A percentile compares a stretch with the other conserved stretches of the same genome.
Evolutionary conservation across 73 alveolate species (phyloP).

Genomic region (Stentor roeselii): DNA sequence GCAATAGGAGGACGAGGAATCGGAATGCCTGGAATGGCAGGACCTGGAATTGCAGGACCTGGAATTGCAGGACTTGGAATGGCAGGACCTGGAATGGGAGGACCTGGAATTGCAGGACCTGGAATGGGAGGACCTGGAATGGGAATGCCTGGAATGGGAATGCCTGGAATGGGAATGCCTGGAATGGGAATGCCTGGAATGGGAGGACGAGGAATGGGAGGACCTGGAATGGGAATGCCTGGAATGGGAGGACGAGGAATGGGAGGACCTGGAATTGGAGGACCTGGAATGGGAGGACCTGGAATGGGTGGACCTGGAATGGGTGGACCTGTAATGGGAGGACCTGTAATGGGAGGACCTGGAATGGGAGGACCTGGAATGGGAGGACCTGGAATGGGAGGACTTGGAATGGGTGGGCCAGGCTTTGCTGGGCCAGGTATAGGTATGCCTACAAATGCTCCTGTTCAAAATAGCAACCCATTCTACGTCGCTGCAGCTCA

Average conservation of each 20-base stretch:
- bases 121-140: neutral
- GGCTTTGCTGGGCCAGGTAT: neutral
- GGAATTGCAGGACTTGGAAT: neutral
- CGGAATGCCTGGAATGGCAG: neutral
- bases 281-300: neutral
- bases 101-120: neutral
- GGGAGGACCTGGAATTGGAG: neutral
- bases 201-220: neutral
- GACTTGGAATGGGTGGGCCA: constrained; percentile 5
- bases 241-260: neutral
- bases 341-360: neutral
- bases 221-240: neutral
- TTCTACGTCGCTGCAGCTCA: neutral
- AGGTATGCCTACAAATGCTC: neutral
- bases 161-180: constrained; percentile 8
- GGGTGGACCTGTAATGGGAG: neutral
- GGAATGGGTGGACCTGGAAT: constrained; percentile 8
- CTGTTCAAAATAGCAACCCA: neutral
- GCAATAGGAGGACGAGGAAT: neutral
- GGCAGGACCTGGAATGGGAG: constrained; percentile 10
- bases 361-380: neutral
- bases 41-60: neutral
- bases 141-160: constrained; percentile 1
- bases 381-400: neutral
- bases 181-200: constrained; percentile 5